phyloP scores from a whole-genome alignment of 2,329 filamentous ascomycete species.

The Zalaria sp. region DNA sequence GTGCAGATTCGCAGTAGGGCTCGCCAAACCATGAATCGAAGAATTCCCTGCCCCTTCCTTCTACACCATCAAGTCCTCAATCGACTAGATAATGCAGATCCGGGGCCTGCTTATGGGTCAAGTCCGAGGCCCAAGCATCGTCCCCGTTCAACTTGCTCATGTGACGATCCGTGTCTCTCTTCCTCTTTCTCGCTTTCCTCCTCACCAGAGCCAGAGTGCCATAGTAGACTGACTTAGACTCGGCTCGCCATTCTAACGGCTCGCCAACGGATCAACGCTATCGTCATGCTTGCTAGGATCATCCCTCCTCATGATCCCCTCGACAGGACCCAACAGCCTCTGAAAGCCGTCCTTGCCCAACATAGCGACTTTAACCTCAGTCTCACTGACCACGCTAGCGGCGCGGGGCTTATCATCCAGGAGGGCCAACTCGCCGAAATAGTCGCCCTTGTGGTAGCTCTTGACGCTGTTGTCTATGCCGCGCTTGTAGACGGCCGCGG shows the following conservation, averaged over 20 bases:
- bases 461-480: slow-evolving; percentile 57
- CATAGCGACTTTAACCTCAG: slow-evolving; percentile 83
- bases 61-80: too few relatives aligned
- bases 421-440: slow-evolving; percentile 89
- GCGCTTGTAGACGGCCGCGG: slow-evolving; percentile 77
- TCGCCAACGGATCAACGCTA: slow-evolving; percentile 7
- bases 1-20: too few relatives aligned
- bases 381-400: slow-evolving; percentile 70
- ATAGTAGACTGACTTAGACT: too few relatives aligned
- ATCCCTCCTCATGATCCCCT: slow-evolving; percentile 82
- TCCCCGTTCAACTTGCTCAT: too few relatives aligned
- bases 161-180: too few relatives aligned
- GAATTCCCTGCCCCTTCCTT: too few relatives aligned
- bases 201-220: too few relatives aligned
- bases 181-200: too few relatives aligned
- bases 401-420: slow-evolving; percentile 88
- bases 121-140: too few relatives aligned
- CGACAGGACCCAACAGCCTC: slow-evolving; percentile 78
- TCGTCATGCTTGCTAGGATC: slow-evolving; percentile 32
- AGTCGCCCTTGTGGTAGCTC: slow-evolving; percentile 80
- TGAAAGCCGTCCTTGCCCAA: slow-evolving; percentile 93
- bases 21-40: too few relatives aligned
- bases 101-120: too few relatives aligned
- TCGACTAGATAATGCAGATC: too few relatives aligned
- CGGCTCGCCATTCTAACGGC: not conserved